Evolutionary conservation across 2,329 filamentous ascomycete species (phyloP), one percentile per base, ranked within the genome.

Genomic region (Reticulascus tulasneorum): DNA sequence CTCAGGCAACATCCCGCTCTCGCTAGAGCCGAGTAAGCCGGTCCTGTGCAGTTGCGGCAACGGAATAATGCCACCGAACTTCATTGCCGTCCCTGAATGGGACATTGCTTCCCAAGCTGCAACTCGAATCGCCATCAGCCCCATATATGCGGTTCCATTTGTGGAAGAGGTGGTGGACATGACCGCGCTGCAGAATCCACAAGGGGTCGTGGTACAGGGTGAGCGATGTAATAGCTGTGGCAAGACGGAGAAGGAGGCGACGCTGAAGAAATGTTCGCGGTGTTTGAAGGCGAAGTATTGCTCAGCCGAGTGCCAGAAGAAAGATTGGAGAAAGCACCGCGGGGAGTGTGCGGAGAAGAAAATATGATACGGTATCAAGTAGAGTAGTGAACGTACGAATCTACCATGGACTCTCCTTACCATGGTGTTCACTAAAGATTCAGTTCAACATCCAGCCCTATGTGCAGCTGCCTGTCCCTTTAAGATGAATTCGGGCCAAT

Each of bases 41-140:
- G 54, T 67, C 5, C 46, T 75, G 15, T 75, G 71, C 48, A 56
- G 52, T 4, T 74, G 71, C 30, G 69, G 70, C 19, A 50, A 58
- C 13, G 71, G 70, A 0, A 47, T 53, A 19, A 40, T 73, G 6
- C 69, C 68, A 0, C 41, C 55, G 0, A 33, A 50, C 28, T 77
- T 62, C 35, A 44, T 64, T 24, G 37, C 49, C 4, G 31, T 73
- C 7, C 67, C 69, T 0, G 59, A 63, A 13, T 71, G 71, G 61
- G 60, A 70, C 1, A 55, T 50, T 8, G 62, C 62, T 9, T 55
- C 58, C 2, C 51, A 59, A 35, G 55, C 66, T 31, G 64, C 71
- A 19, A 74, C 78, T 19, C 67, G 79, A 6, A 59, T 77, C 6
- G 75, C 74, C 5, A 74, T 82, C 46, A 80, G 76, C 37, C 75